phyloP scores from a whole-genome alignment of 2,329 filamentous ascomycete species.

The Monosporascus sp. region DNA sequence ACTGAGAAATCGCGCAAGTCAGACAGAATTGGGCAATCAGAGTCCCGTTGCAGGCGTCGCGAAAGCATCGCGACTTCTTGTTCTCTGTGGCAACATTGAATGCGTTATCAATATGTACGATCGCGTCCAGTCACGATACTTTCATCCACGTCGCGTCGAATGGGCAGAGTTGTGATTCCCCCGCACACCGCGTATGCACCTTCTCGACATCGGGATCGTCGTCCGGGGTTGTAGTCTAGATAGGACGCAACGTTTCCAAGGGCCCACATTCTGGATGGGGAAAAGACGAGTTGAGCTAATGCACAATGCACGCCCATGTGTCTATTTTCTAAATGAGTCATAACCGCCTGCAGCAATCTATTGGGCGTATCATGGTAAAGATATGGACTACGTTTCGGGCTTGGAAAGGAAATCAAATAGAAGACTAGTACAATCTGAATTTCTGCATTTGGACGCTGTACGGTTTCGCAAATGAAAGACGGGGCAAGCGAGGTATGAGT shows the following conservation, averaged over 20 bases:
- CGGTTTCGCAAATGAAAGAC: slow-evolving; percentile 6
- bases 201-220: slow-evolving; percentile 2
- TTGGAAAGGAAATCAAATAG: slow-evolving; percentile 1
- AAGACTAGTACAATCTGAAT: slow-evolving; percentile 1
- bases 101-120: slow-evolving; percentile 12
- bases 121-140: slow-evolving; percentile 17
- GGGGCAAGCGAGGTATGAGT: neutral
- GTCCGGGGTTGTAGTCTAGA: slow-evolving; percentile 7
- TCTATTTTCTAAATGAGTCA: slow-evolving; percentile 25
- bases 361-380: neutral
- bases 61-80: slow-evolving; percentile 13
- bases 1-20: no score
- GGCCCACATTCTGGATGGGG: slow-evolving; percentile 7
- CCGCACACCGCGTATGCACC: slow-evolving; percentile 10
- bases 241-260: neutral
- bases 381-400: neutral
- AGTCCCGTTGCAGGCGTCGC: neutral
- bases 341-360: slow-evolving; percentile 13
- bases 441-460: slow-evolving; percentile 9
- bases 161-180: neutral
- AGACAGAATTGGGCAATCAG: neutral
- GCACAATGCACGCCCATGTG: slow-evolving; percentile 15
- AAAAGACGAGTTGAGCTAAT: slow-evolving; percentile 14
- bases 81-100: slow-evolving; percentile 19
- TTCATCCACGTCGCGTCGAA: slow-evolving; percentile 13